Evolutionary conservation across 345 rosid genomes (phyloP).

Genomic region (Rhodamnia argentea): DNA sequence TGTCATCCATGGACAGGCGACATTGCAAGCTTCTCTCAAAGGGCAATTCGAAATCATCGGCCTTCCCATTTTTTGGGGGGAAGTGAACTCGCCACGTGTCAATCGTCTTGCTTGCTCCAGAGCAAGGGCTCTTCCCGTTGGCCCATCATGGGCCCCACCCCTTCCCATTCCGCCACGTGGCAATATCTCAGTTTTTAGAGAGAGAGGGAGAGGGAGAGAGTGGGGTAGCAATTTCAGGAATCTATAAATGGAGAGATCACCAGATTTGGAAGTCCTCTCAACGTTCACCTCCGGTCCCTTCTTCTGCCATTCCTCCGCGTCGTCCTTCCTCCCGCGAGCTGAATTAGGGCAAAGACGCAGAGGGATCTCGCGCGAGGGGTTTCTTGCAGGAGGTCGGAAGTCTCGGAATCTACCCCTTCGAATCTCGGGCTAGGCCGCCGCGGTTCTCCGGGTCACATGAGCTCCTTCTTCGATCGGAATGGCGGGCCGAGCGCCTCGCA

Average conservation of each 20-base stretch:
- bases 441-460: not conserved
- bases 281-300: not conserved
- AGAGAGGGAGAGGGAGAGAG: not conserved
- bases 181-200: not conserved
- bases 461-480: not conserved
- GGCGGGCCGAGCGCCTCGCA: constrained; percentile 32
- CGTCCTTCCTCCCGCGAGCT: not conserved
- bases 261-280: not conserved
- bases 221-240: not conserved
- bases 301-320: not conserved
- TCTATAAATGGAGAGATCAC: not conserved
- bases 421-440: not conserved
- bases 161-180: not conserved
- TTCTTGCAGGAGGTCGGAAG: not conserved
- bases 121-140: not conserved
- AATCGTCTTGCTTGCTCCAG: not conserved
- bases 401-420: not conserved
- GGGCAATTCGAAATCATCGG: not conserved
- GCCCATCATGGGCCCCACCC: not conserved
- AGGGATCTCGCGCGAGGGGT: not conserved
- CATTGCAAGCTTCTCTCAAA: too few species aligned
- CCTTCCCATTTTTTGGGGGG: not conserved
- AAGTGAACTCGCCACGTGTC: not conserved
- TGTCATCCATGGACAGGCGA: not conserved
- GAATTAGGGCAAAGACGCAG: not conserved